Base-by-base conservation (phyloP, 495 filamentous ascomycete genomes). In the Penicilliopsis zonata region DNA sequence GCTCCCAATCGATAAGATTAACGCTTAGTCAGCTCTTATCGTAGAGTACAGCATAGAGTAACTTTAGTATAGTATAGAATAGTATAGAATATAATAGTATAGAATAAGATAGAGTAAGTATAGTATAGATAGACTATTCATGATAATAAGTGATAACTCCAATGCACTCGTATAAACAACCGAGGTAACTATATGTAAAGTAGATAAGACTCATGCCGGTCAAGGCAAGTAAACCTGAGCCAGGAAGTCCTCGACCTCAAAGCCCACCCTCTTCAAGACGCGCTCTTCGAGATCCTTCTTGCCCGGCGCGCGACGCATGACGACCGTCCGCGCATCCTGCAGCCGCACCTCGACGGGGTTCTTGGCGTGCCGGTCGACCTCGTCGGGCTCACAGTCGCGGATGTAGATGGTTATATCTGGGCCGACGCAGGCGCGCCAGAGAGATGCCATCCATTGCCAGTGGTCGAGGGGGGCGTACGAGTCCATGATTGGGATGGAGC, bases 361-460 rank as follows among this genome's bases (percentile, higher is more conserved):
- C 2, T 59, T 55, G 3, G 53, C 55, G 30, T 47, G 39, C 16
- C 54, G 49, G 4, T 55, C 63, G 25, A 67, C 31, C 37, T 69
- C 74, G 28, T 69, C 65, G 24, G 48, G 53, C n/a, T 46, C 38
- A 29, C 57, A 59, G 13, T 59, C 55, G 13, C 59, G 47, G 18
- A 65, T 49, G 40, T 57, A 88, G 13, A 98, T 70, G 0, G 85
- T 93, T 37, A 95, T 64, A 56, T 98, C 90, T 0, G 87, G 73
- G 0, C 84, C 86, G 0, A 88, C 70, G 32, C 83, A 81, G 1
- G 82, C 81, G 1, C 87, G 78, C 88, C 88, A 98, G 2, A 94
- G 68, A 31, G 82, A 90, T 17, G 88, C 90, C 65, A 88, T 84
- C 90, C 90, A 95, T 55, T 94, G 86, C 90, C 90, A 98, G 50